Percentiles rank a stretch among this genome's conserved stretches.
Evolutionary conservation across 176 grass and related monocot species (phyloP).

Genomic region (Cenchrus purpureus): DNA sequence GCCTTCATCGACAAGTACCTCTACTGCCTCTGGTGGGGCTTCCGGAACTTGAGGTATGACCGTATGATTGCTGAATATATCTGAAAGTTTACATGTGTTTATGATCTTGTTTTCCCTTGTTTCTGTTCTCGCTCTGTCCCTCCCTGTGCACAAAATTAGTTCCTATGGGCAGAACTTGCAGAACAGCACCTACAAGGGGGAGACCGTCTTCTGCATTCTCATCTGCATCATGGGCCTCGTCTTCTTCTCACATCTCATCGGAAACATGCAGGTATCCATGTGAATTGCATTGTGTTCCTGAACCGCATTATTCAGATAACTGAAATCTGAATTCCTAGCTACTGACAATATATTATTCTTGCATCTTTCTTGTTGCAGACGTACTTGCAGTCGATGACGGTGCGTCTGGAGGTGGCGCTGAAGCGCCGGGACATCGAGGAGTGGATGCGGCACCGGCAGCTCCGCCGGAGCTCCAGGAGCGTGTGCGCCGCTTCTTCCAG

Average conservation of each 20-base stretch:
- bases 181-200: slow-evolving; percentile 81
- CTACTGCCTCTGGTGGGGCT: slow-evolving; percentile 98
- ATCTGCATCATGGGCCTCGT: slow-evolving; percentile 95
- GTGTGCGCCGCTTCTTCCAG: slow-evolving; percentile 84
- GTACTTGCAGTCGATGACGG: slow-evolving; percentile 87
- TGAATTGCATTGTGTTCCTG: background rate
- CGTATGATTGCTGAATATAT: background rate
- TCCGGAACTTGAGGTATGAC: slow-evolving; percentile 76
- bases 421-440: slow-evolving; percentile 88
- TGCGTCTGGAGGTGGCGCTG: slow-evolving; percentile 87
- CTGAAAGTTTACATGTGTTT: background rate
- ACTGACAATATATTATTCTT: background rate
- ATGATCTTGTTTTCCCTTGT: background rate
- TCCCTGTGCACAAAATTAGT: slow-evolving; percentile 37
- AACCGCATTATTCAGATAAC: background rate
- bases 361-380: slow-evolving; percentile 43
- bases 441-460: slow-evolving; percentile 97
- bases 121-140: background rate
- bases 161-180: slow-evolving; percentile 88
- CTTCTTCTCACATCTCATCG: slow-evolving; percentile 97
- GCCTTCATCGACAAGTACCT: slow-evolving; percentile 85
- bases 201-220: slow-evolving; percentile 86
- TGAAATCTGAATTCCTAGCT: background rate
- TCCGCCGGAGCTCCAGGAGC: slow-evolving; percentile 81
- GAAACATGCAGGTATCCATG: slow-evolving; percentile 88